phyloP scores from a whole-genome alignment of 768 basidiomycete species.

The Lentinula sp. region DNA sequence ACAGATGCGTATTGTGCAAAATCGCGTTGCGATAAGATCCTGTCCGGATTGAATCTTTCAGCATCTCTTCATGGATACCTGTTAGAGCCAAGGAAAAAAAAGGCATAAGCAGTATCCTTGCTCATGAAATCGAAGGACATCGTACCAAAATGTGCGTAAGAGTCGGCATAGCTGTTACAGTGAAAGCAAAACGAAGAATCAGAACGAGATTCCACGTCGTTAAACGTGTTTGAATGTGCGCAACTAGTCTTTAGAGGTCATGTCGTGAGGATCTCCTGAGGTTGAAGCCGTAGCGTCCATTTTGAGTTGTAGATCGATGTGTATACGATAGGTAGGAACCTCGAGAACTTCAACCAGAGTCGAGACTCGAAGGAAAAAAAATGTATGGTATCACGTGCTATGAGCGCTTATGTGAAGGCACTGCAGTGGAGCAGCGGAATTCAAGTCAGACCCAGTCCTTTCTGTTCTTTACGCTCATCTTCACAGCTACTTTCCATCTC shows the following conservation, averaged over 20 bases:
- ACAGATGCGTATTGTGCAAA: constrained; percentile 89
- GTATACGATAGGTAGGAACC: not conserved
- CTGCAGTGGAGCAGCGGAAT: not conserved
- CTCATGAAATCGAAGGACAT: constrained; percentile 1
- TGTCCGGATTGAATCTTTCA: constrained; percentile 95
- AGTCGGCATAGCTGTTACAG: constrained; percentile 79
- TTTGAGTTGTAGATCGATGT: not conserved
- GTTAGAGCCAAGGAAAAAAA: not conserved
- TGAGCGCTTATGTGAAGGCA: not conserved
- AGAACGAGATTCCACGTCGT: constrained; percentile 24
- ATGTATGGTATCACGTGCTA: not conserved
- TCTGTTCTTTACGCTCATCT: not conserved
- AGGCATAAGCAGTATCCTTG: not conserved
- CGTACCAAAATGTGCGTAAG: constrained; percentile 89
- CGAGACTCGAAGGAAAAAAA: not conserved
- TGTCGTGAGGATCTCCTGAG: constrained; percentile 28
- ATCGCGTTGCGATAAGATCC: constrained; percentile 94
- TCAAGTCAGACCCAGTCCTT: not conserved
- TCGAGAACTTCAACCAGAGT: not conserved
- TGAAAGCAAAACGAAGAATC: constrained; percentile 25
- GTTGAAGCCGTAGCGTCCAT: constrained; percentile 9
- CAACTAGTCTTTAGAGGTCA: constrained; percentile 91
- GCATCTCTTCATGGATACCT: constrained; percentile 99
- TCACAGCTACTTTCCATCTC: not conserved
- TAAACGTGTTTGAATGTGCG: constrained; percentile 30